A percentile compares a stretch with the other conserved stretches of the same genome.
phyloP scores from a whole-genome alignment of 2,329 filamentous ascomycete genomes.

The Talaromyces funiculosus region DNA sequence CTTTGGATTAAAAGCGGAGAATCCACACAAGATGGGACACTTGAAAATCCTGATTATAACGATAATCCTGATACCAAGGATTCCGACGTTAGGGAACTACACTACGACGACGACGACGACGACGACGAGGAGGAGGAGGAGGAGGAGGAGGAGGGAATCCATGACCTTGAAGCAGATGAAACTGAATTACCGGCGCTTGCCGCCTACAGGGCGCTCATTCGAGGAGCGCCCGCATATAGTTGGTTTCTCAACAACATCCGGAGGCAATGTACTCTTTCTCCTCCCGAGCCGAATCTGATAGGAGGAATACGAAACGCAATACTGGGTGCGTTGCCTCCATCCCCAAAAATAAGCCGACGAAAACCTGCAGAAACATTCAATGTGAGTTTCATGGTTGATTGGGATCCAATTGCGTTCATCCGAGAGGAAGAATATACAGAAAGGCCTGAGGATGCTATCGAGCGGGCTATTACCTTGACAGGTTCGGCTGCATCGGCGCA shows the following conservation, averaged over 20 bases:
- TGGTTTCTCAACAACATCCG: constrained; percentile 9
- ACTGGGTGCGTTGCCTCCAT: background rate
- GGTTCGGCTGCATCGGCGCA: constrained; percentile 20
- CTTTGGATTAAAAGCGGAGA: background rate
- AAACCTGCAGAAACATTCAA: constrained; percentile 1
- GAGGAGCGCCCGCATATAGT: background rate
- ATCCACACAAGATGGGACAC: background rate
- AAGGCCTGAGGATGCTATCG: background rate
- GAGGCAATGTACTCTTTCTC: background rate
- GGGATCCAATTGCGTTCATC: constrained; percentile 4
- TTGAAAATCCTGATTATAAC: background rate
- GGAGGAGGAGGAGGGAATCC: background rate
- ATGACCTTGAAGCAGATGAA: background rate
- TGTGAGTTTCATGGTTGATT: constrained; percentile 3
- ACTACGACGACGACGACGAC: background rate
- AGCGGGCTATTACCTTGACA: constrained; percentile 11
- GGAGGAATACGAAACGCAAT: constrained; percentile 1
- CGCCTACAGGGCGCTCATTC: background rate
- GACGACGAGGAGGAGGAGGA: no score
- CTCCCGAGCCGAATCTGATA: background rate
- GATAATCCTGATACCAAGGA: background rate
- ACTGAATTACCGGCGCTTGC: constrained; percentile 3
- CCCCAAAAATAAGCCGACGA: constrained; percentile 4
- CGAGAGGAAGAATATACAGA: background rate
- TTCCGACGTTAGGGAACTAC: background rate